These are phyloP conservation scores for Elsinoe fawcettii DNA, from an alignment of 2,329 filamentous ascomycete genomes.

Conservation along the genomic window DNA sequence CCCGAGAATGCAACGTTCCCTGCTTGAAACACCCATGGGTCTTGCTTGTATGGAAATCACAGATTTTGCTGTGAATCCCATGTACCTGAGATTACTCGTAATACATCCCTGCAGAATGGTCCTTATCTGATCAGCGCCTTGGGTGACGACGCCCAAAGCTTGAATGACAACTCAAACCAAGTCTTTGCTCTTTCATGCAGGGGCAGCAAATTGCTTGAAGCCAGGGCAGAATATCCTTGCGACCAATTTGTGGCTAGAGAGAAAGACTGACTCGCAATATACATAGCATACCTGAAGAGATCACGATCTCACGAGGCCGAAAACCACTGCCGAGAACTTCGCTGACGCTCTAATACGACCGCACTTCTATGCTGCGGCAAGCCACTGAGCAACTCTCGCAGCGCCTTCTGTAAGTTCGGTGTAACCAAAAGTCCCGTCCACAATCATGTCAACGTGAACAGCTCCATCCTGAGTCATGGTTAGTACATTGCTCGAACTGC, in stretches of 20 bases:
- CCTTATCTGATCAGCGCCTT: not conserved
- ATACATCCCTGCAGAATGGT: not conserved
- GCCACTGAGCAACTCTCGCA: constrained; percentile 5
- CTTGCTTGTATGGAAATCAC: not conserved
- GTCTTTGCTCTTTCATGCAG: not conserved
- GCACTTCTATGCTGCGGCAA: not conserved
- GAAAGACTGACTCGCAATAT: not conserved
- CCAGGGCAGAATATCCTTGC: not conserved
- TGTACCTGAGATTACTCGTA: not conserved
- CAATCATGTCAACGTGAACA: constrained; percentile 6
- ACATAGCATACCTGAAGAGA: not conserved
- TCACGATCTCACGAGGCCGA: constrained; percentile 7
- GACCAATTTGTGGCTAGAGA: not conserved
- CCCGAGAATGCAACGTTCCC: not conserved
- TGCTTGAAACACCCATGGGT: constrained; percentile 1
- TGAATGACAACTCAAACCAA: not conserved
- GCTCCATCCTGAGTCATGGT: constrained; percentile 4
- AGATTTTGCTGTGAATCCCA: not conserved
- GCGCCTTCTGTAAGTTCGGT: constrained; percentile 3
- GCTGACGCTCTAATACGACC: not conserved
- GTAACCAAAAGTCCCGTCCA: not conserved
- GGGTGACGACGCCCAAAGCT: not conserved
- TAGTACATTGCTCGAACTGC: not conserved
- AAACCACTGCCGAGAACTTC: not conserved
- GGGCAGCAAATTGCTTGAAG: not conserved